Percentiles rank a stretch among this genome's conserved stretches.
Conservation (phyloP, 2,329 filamentous ascomycete genomes). For the Hypoxylon sp. region DNA sequence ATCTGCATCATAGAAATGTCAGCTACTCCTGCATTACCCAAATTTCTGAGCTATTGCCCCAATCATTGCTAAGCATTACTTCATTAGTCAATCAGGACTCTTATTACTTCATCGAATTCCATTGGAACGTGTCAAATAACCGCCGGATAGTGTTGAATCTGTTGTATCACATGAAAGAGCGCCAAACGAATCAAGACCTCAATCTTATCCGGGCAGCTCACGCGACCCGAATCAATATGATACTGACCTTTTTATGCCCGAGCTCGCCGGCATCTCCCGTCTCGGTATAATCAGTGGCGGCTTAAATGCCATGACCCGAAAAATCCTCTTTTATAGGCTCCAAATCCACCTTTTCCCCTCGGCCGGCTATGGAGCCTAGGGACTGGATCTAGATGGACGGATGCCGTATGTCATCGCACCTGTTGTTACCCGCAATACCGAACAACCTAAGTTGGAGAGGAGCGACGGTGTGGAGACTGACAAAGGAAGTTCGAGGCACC, state of each 20-base stretch:
- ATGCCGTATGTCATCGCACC: slow-evolving; percentile 42
- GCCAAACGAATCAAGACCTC: slow-evolving; percentile 25
- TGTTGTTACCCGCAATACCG: slow-evolving; percentile 41
- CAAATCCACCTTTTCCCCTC: slow-evolving; percentile 45
- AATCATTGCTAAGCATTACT: slow-evolving; percentile 29
- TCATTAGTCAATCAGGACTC: slow-evolving; percentile 16
- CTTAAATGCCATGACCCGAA: slow-evolving; percentile 50
- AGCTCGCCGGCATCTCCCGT: slow-evolving; percentile 52
- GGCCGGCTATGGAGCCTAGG: slow-evolving; percentile 36
- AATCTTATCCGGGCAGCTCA: slow-evolving; percentile 14
- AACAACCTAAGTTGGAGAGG: slow-evolving; percentile 28
- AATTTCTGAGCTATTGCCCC: slow-evolving; percentile 14
- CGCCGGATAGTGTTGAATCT: background rate
- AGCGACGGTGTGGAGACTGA: slow-evolving; percentile 21
- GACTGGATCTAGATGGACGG: slow-evolving; percentile 36
- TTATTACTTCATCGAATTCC: background rate
- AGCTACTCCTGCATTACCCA: slow-evolving; percentile 27
- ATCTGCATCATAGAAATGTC: slow-evolving; percentile 43
- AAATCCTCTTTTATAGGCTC: slow-evolving; percentile 52
- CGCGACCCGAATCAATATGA: slow-evolving; percentile 32
- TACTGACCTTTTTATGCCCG: slow-evolving; percentile 47
- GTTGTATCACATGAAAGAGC: slow-evolving; percentile 28
- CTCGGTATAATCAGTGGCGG: slow-evolving; percentile 45
- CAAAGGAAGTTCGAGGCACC: slow-evolving; percentile 27
- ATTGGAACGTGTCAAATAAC: slow-evolving; percentile 14